Base-by-base conservation (phyloP, 805 yeast genomes). In the Lipomyces kockii region DNA sequence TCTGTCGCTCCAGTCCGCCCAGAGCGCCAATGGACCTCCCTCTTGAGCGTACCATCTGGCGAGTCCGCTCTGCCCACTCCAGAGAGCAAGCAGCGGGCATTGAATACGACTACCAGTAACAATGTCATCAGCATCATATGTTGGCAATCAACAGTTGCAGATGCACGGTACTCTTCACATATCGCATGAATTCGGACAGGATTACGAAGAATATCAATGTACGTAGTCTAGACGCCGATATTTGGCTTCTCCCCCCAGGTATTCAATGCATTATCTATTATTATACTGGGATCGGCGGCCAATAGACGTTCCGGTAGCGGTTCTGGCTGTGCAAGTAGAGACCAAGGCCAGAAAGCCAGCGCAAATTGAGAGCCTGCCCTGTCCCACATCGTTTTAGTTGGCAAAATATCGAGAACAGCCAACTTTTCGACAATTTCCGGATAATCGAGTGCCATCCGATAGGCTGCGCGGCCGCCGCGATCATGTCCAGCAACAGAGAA, bases 91-190 rank as follows among this genome's bases (percentile, higher is more conserved):
- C 37, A 68, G 25, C 17, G 71, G 71, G 20, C 53, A 34, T 27
- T 22, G 37, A 14, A 66, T 39, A 17, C 52, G 58, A 9, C 52
- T 27, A 22, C 65, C 59, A 1, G 22, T n/a, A 12, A n/a, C 25
- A 35, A 66, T 43, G 43, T 68, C 70, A 20, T 66, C 52, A 14
- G 61, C 34, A 14, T 59, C 62, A 46, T 66, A n/a, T n/a, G 68
- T 22, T 60, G 64, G 29, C 62, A 54, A 43, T 68, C 71, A 43
- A 68, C 63, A 29, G 63, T 63, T 9, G 65, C 60, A 4, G 70
- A 34, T 12, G 71, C 71, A 25, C 71, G 59, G 57, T 68, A 67
- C 49, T 68, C 71, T 52, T 68, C 71, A 51, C 70, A 66, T 49
- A 49, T 46, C 22, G 71, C 58, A 66, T 58, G 60, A n/a, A 58